Evolutionary conservation across 2,329 filamentous ascomycete genomes (phyloP), one percentile per base, ranked within the genome.

Genomic region (Moelleriella libera): DNA sequence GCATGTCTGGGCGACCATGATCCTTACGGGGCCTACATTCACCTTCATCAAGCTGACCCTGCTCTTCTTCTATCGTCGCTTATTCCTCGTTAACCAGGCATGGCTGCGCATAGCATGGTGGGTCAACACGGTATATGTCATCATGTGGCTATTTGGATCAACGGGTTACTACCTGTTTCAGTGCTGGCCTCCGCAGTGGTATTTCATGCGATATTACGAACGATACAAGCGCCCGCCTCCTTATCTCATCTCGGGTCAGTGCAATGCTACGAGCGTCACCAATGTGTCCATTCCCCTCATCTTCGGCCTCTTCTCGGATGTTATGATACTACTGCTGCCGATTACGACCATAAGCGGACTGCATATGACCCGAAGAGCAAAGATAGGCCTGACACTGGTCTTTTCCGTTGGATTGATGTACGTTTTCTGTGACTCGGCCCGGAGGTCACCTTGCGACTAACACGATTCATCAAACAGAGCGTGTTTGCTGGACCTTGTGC

Each of bases 341-440:
- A 21, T 47, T 14, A 37, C 45, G 11, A 47, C 45, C 6, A 47
- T 47, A 14, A 11, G 5, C 40, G 14, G 45, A 12, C 29, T 47
- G 45, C 37, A 47, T 12, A 47, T 47, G 45, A 42, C 45, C 37
- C 40, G 9, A 12, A 47, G 30, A 21, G 39, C 37, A 5, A 47
- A 43, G 29, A 31, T 47, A n/a, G 45, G 41, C 5, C 14, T 47
- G 40, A 21, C 45, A 7, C 39, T 47, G 2, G 45, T 47, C 28
- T 47, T 47, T 31, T 47, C 45, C 39, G 39, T 47, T 21, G 45
- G 45, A 6, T 21, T 47, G 40, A 43, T 47, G 45, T 47, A 39
- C 30, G 45, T 43, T 43, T 43, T 4, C 29, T n/a, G 29, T 30
- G 10, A 8, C 30, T 21, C 21, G 21, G 21, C 21, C 21, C 2